phyloP scores from a whole-genome alignment of 202 grass and related monocot species.

The Dendrocalamus latiflorus region DNA sequence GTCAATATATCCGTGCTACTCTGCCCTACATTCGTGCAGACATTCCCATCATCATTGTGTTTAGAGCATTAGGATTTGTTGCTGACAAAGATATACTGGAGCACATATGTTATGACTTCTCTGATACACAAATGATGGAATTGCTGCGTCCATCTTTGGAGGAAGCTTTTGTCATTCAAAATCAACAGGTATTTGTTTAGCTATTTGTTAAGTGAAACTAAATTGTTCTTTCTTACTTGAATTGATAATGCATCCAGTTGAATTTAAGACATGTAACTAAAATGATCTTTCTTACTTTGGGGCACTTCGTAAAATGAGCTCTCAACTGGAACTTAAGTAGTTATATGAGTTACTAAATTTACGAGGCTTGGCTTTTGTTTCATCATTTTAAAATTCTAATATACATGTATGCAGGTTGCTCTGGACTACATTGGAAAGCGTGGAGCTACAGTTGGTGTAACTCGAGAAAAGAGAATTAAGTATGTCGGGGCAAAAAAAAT shows the following conservation, averaged over 20 bases:
- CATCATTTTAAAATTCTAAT: not conserved
- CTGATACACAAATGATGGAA: slow-evolving; percentile 99
- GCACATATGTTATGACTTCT: slow-evolving; percentile 96
- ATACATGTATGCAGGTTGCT: slow-evolving; percentile 55
- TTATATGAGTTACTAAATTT: not conserved
- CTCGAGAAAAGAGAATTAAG: slow-evolving; percentile 94
- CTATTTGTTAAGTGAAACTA: not conserved
- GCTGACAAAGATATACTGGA: slow-evolving; percentile 97
- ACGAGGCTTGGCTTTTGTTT: not conserved
- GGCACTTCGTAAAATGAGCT: not conserved
- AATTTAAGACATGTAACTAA: not conserved
- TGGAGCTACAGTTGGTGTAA: slow-evolving; percentile 93
- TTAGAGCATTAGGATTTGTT: slow-evolving; percentile 93
- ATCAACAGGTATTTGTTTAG: slow-evolving; percentile 68
- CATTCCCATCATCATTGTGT: slow-evolving; percentile 96
- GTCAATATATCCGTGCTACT: slow-evolving; percentile 95
- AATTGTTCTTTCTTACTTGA: not conserved
- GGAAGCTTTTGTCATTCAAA: slow-evolving; percentile 98
- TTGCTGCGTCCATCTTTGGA: slow-evolving; percentile 83
- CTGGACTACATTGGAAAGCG: slow-evolving; percentile 98
- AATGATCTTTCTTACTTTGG: not conserved
- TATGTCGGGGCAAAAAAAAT: slow-evolving; percentile 23
- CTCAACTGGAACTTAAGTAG: not conserved
- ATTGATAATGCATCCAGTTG: not conserved
- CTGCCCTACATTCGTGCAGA: slow-evolving; percentile 90